Percentiles rank a stretch among this genome's conserved stretches.
Conservation (phyloP, 352 stramenopile genomes). For the Phytophthora sojae region DNA sequence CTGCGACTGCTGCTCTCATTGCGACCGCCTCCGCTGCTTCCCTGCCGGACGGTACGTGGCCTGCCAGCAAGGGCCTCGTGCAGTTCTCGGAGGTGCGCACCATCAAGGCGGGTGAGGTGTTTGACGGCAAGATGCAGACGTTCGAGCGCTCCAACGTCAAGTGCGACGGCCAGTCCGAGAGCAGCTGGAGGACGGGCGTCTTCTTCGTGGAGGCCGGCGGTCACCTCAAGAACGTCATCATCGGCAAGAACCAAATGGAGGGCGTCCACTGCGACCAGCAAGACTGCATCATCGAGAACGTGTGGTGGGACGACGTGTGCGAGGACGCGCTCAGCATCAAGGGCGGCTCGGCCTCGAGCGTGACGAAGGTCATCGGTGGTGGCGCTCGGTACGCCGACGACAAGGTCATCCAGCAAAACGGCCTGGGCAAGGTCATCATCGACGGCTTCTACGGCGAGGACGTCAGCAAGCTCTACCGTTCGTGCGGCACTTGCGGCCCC, state of each 20-base stretch:
- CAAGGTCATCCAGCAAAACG: constrained; percentile 32
- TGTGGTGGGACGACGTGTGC: constrained; percentile 22
- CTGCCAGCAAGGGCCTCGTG: constrained; percentile 19
- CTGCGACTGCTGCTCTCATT: background rate
- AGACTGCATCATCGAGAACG: background rate
- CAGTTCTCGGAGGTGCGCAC: constrained; percentile 17
- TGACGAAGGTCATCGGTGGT: constrained; percentile 27
- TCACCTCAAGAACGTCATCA: background rate
- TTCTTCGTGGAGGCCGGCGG: constrained; percentile 19
- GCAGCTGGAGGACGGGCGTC: background rate
- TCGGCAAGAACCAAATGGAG: constrained; percentile 3
- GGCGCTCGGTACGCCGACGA: constrained; percentile 40
- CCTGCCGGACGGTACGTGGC: constrained; percentile 29
- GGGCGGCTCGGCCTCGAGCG: constrained; percentile 11
- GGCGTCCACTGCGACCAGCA: background rate
- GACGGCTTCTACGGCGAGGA: background rate
- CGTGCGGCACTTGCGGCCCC: background rate
- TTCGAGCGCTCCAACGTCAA: constrained; percentile 12
- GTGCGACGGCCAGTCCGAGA: constrained; percentile 9
- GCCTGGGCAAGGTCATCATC: background rate
- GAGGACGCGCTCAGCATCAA: constrained; percentile 31
- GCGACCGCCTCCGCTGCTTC: constrained; percentile 14
- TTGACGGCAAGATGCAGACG: constrained; percentile 17
- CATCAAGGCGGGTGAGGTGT: constrained; percentile 14
- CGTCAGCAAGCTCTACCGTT: constrained; percentile 7